Base-by-base conservation (phyloP, 495 filamentous ascomycete genomes). In the Hypoxylon intermedium region DNA sequence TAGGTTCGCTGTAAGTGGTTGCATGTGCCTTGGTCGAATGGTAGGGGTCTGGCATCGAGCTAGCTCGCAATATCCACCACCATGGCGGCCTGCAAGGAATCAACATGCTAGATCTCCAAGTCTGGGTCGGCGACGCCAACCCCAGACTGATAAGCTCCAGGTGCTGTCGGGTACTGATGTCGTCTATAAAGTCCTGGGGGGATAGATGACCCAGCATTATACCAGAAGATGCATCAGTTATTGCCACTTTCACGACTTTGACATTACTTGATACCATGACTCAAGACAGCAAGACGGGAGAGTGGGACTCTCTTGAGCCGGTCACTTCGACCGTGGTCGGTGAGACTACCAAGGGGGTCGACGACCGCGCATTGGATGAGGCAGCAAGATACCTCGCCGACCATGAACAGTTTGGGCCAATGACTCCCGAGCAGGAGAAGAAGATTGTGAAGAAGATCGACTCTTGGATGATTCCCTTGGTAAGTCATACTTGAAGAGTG, bases 401-500 rank as follows among this genome's bases (percentile, higher is more conserved):
- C 20, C 54, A 58, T 45, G 61, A 58, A 13, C 49, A 65, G 13
- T 65, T 54, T 13, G 61, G 49, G 2, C 54, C 55, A 0, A 65
- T 65, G 61, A 60, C 49, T 41, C 61, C 61, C 9, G 61, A 73
- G 2, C 66, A 77, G 43, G 76, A 78, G 65, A 76, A 73, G 33
- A 46, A 51, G 18, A 67, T 79, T 9, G 69, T 79, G 15, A 71
- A 70, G 44, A 79, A 75, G 63, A 76, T 77, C 42, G 75, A 79
- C 50, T 68, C 70, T 67, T 76, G 76, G 75, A 75, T 79, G 53
- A 70, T 79, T 50, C 76, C 76, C 7, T 57, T 77, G 61, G 74
- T 78, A 67, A 68, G 74, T 54, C 48, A 65, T 15, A n/a, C 24
- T 48, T 23, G 7, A 23, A n/a, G 5, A 28, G 36, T 40, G 5